These are phyloP conservation scores for Ascochyta pisi DNA, from an alignment of 2,329 filamentous ascomycete species.

Conservation along the genomic window DNA sequence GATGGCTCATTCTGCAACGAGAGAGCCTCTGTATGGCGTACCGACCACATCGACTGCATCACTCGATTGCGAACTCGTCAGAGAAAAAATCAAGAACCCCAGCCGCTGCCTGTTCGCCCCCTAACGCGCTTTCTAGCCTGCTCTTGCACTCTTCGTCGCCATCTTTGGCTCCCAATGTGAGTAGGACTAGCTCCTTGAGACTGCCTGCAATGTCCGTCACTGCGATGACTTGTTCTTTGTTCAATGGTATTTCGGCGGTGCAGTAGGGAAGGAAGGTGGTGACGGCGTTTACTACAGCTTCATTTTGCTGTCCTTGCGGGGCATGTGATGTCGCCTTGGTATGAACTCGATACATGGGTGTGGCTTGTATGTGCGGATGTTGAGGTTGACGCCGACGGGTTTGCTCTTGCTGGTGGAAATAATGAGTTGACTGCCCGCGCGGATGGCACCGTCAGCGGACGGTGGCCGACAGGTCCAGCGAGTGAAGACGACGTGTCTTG, in stretches of 20 bases:
- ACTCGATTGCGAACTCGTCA: conserved; percentile 41
- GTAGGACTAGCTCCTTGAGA: conserved; percentile 39
- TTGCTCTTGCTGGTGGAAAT: not conserved
- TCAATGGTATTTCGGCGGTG: conserved; percentile 29
- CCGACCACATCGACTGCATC: not conserved
- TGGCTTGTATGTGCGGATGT: not conserved
- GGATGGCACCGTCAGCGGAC: not conserved
- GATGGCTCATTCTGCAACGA: too few relatives aligned
- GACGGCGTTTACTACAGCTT: conserved; percentile 15
- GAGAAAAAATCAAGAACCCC: conserved; percentile 42
- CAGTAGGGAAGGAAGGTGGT: conserved; percentile 41
- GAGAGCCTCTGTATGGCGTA: not conserved
- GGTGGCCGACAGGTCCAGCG: conserved; percentile 18
- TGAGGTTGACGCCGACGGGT: not conserved
- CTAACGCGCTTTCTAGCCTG: conserved; percentile 33
- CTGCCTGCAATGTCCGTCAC: conserved; percentile 44
- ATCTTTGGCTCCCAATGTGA: conserved; percentile 31
- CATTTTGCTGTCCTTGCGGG: not conserved
- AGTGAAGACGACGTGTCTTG: not conserved
- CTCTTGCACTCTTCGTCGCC: conserved; percentile 21
- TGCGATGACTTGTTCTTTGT: conserved; percentile 33
- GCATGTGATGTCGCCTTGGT: not conserved
- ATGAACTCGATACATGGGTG: not conserved
- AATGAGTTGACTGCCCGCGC: not conserved
- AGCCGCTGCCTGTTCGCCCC: conserved; percentile 20